Evolutionary conservation across 768 basidiomycete species (phyloP), one percentile per base, ranked within the genome.

Genomic region (Suillus hirtellus): DNA sequence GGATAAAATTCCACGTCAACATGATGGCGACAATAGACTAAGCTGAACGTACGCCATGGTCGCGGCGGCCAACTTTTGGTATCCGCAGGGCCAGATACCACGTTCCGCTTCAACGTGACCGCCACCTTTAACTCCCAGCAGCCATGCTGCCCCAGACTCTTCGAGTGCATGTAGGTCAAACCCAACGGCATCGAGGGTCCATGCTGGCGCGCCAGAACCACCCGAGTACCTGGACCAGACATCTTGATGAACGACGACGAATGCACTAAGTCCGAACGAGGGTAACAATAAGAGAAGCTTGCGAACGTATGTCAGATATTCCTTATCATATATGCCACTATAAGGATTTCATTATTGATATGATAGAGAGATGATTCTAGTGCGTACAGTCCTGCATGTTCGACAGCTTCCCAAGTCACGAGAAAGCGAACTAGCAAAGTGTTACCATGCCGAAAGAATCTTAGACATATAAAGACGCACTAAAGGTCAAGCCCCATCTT

Each of bases 391-490:
- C 94, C 96, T 64, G 84, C 86, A 72, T 99, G 97, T 72, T 98
- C 96, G 17, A 99, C 82, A 0, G 96, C 94, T 73, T 99, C 96
- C 96, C 96, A 99, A 1, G 96, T 96, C 4, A 99, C 86, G 34
- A 96, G 86, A 69, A 99, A 94, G 46, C 96, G 84, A 60, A 97
- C 93, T 95, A 61, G 21, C 27, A 37, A 59, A 9, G 19, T 15
- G 27, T 43, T 8, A 60, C 64, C 7, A 61, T 44, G 3, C 46
- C n/a, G 50, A 4, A 55, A 49, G 34, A 31, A 10, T 40, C 10
- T 19, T 59, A n/a, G 10, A 61, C 37, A 14, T 12, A 19, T 24
- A 24, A 35, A 7, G 1, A 81, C 89, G 24, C 68, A 95, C 95
- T 80, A 71, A 95, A 93, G 0, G 91, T 89, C 68, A 96, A 76